Percentiles rank a stretch among this genome's conserved stretches.
phyloP scores from a whole-genome alignment of 2,329 filamentous ascomycete species.

The Colletotrichum aenigma region DNA sequence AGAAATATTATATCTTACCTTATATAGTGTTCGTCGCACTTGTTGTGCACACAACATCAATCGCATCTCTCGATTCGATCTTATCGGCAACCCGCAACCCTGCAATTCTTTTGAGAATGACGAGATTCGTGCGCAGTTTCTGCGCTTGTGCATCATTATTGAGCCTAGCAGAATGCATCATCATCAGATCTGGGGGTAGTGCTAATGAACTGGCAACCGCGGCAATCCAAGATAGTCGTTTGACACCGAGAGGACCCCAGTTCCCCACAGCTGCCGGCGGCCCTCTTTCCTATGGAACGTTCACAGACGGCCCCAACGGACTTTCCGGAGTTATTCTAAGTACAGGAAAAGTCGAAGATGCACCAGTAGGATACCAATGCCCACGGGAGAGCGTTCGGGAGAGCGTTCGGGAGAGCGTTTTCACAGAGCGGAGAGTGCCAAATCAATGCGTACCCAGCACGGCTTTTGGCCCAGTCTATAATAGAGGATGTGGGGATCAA shows the following conservation, averaged over 20 bases:
- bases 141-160: neutral
- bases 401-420: neutral
- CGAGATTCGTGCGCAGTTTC: neutral
- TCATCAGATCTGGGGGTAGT: accelerated
- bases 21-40: neutral
- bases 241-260: neutral
- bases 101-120: neutral
- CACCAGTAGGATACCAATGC: neutral
- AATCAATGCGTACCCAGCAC: neutral
- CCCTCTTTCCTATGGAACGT: neutral
- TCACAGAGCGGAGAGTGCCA: neutral
- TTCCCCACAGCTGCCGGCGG: neutral
- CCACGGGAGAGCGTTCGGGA: neutral
- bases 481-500: too few species aligned
- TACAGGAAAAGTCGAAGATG: neutral
- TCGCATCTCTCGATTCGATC: neutral
- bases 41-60: neutral
- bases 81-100: neutral
- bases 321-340: neutral
- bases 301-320: neutral
- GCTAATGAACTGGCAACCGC: neutral
- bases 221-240: neutral
- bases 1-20: neutral
- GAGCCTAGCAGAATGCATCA: neutral
- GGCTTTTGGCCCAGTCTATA: too few species aligned